phyloP scores from a whole-genome alignment of 345 rosid genomes.

The Dovyalis caffra region DNA sequence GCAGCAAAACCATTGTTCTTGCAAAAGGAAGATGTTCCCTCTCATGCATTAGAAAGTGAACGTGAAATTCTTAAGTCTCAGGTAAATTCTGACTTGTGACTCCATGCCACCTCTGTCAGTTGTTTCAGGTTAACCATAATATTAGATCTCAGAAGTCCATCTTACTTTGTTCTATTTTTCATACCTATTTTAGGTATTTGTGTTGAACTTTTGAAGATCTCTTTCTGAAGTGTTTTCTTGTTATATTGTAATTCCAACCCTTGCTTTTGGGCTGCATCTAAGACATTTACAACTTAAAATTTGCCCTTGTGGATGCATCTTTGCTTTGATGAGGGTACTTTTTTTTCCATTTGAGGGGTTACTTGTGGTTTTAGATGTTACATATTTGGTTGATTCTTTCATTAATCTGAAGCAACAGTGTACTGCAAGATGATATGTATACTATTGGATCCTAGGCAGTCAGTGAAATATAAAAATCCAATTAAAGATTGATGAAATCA shows the following conservation, averaged over 20 bases:
- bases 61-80: slow-evolving; percentile 89
- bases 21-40: slow-evolving; percentile 64
- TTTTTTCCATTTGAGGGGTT: not conserved
- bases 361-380: not conserved
- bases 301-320: not conserved
- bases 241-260: not conserved
- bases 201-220: not conserved
- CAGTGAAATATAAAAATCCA: not conserved
- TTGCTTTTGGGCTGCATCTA: not conserved
- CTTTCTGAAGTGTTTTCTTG: not conserved
- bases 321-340: not conserved
- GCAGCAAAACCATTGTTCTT: slow-evolving; percentile 87
- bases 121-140: too few relatives aligned
- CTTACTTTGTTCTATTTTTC: not conserved
- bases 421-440: not conserved
- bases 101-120: not conserved
- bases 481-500: not conserved
- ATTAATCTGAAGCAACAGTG: not conserved
- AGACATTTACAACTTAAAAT: not conserved
- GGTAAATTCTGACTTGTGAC: slow-evolving; percentile 34
- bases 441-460: not conserved
- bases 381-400: not conserved
- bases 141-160: too few relatives aligned
- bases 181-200: not conserved
- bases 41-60: slow-evolving; percentile 74